Base-by-base conservation (phyloP, 768 basidiomycete species). In the Boletellus emodensis region DNA sequence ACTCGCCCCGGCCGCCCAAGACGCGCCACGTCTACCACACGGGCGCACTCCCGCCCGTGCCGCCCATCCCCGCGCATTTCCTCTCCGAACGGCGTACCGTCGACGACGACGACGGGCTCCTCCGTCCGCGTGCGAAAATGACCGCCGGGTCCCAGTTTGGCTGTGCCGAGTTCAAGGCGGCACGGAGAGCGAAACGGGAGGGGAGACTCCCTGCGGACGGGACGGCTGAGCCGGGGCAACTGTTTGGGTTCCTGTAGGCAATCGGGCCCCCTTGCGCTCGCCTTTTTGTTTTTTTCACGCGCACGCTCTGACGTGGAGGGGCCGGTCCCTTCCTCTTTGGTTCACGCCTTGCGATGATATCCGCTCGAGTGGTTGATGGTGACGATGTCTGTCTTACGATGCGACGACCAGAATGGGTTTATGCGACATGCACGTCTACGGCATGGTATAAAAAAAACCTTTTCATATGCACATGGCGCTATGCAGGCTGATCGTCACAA, bases 81-180 rank as follows among this genome's bases (percentile, higher is more conserved):
- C 1, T 43, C 43, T 2, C 28, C 6, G 28, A 28, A 9, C 28
- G 28, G 28, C 28, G 9, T 9, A 4, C 3, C 4, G 4, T 2
- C 11, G 55, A 53, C 6, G 54, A 58, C 3, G 49, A 44, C 9
- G 22, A 50, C 0, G 66, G 66, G 1, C 53, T 66, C 15, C 15
- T 66, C 9, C 56, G 60, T 1, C 48, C 54, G 1, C 66, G 65
- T 15, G 43, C 44, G 4, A 60, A 64, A 22, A 4, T 61, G 40
- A 37, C 55, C 0, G 65, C 60, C 0, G 65, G 65, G 0, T 66
- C 65, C 33, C 61, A 41, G 32, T 49, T 66, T 1, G 65, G 65
- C 1, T 61, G 64, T 0, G 32, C 64, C 3, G 66, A 68, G 0
- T 66, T 66, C 58, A 66, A 66, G 46, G 60, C 66, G 0, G 64